phyloP scores from a whole-genome alignment of 305 asterid species.

The Fraxinus sp. region DNA sequence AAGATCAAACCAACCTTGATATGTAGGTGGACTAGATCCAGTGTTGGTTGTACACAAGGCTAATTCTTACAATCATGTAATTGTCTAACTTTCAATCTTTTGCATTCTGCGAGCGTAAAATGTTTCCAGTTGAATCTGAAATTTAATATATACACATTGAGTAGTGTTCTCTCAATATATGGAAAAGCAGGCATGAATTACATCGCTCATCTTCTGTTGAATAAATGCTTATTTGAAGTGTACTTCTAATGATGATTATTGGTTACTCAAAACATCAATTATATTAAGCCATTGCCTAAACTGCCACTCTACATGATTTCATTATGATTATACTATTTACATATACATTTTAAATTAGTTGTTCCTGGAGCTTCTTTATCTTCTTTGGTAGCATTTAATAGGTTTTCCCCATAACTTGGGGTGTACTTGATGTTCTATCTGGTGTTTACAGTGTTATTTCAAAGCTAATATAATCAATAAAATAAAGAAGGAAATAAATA shows the following conservation, averaged over 20 bases:
- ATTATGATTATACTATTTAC: not conserved
- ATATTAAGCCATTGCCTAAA: not conserved
- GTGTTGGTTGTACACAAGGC: not conserved
- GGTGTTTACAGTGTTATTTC: not conserved
- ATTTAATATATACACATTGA: not conserved
- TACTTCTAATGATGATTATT: not conserved
- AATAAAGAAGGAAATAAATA: not conserved
- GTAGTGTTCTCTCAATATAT: not conserved
- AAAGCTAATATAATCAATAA: not conserved
- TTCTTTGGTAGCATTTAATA: conserved; percentile 1
- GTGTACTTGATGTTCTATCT: not conserved
- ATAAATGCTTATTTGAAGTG: not conserved
- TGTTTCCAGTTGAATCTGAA: not conserved
- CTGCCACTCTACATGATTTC: not conserved
- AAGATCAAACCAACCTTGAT: not conserved
- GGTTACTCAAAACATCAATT: not conserved
- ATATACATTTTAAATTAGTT: not conserved
- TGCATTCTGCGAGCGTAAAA: not conserved
- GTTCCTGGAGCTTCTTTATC: not conserved
- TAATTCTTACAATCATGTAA: conserved; percentile 1
- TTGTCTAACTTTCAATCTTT: not conserved
- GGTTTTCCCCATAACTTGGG: not conserved
- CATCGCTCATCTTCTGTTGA: not conserved
- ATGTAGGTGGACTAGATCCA: not conserved
- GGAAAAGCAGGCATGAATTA: not conserved